phyloP scores from a whole-genome alignment of 2,329 filamentous ascomycete genomes.

The Ceratocystis papillata region DNA sequence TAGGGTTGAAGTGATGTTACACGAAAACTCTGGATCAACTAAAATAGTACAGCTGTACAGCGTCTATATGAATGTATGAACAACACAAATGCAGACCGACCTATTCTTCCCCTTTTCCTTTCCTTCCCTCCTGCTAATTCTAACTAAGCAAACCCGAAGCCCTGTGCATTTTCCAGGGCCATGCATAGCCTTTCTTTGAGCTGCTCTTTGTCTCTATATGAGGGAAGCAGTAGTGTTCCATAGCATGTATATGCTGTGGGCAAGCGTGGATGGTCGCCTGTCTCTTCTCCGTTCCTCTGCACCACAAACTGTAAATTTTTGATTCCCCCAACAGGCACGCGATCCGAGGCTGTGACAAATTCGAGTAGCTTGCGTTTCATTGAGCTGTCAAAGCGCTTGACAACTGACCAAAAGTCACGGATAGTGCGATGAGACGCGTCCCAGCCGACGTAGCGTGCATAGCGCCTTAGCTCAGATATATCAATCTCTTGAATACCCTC shows the following conservation, averaged over 20 bases:
- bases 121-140: not conserved
- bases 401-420: conserved; percentile 72
- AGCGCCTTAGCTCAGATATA: conserved; percentile 57
- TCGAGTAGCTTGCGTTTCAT: conserved; percentile 72
- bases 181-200: conserved; percentile 66
- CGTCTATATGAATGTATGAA: not conserved
- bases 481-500: conserved; percentile 79
- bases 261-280: conserved; percentile 45
- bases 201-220: conserved; percentile 62
- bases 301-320: conserved; percentile 73
- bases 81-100: not conserved
- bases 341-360: conserved; percentile 88
- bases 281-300: conserved; percentile 60
- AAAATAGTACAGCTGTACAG: not conserved
- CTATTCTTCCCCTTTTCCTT: not conserved
- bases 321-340: conserved; percentile 78
- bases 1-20: conserved; percentile 1
- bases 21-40: not conserved
- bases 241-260: conserved; percentile 92
- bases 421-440: conserved; percentile 58
- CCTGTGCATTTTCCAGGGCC: conserved; percentile 77
- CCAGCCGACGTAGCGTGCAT: conserved; percentile 74
- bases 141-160: conserved; percentile 67
- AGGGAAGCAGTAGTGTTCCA: conserved; percentile 72
- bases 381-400: conserved; percentile 53